phyloP scores from a whole-genome alignment of 257 asterid species.

The Nicotiana paniculata region DNA sequence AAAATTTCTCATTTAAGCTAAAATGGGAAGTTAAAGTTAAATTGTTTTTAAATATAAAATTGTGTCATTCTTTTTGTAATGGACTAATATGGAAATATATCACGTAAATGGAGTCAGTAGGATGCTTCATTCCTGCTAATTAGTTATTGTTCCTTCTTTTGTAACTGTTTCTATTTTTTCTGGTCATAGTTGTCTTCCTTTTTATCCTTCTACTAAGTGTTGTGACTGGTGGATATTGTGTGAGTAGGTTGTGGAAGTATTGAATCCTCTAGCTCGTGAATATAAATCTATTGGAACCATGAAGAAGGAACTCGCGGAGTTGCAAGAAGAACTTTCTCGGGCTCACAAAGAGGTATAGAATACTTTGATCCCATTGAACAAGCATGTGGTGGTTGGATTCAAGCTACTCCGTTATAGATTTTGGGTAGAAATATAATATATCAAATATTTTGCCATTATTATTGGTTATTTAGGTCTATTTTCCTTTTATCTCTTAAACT shows the following conservation, averaged over 20 bases:
- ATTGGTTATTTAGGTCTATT: neutral
- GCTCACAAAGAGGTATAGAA: conserved; percentile 78
- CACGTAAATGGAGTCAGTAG: too few relatives aligned
- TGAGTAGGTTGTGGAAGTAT: conserved; percentile 75
- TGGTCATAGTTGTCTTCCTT: neutral
- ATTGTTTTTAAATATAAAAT: too few relatives aligned
- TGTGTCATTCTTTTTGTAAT: too few relatives aligned
- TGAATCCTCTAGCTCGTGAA: conserved; percentile 96
- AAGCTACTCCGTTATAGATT: neutral
- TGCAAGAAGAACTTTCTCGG: conserved; percentile 64
- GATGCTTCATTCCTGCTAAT: neutral
- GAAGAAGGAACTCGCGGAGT: conserved; percentile 78
- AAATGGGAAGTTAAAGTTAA: too few relatives aligned
- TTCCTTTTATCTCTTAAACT: neutral
- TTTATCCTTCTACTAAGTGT: neutral
- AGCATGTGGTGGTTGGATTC: neutral
- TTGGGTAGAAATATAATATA: neutral
- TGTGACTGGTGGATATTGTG: neutral
- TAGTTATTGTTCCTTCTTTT: neutral
- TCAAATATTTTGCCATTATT: neutral
- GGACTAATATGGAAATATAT: too few relatives aligned
- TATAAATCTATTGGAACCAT: conserved; percentile 88
- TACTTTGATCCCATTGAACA: neutral
- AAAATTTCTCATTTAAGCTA: too few relatives aligned
- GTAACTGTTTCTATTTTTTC: neutral